A percentile compares a stretch with the other conserved stretches of the same genome.
Evolutionary conservation across 176 grass and related monocot species (phyloP).

Genomic region (Hordeum vulgare): MorexV3_pseudomolecules_assembly NC_058520.1:290982562-290983061

Average conservation of each 20-base stretch:
- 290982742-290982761: slow-evolving; percentile 64
- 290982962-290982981: neutral
- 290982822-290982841: slow-evolving; percentile 52
- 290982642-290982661: neutral
- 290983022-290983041: neutral
- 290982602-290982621: slow-evolving; percentile 41
- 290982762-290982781: slow-evolving; percentile 70
- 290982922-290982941: neutral
- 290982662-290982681: slow-evolving; percentile 1
- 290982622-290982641: slow-evolving; percentile 10
- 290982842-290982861: slow-evolving; percentile 51
- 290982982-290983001: neutral
- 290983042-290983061: slow-evolving; percentile 13
- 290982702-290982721: slow-evolving; percentile 98
- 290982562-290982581: slow-evolving; percentile 53
- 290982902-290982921: neutral
- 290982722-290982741: slow-evolving; percentile 98
- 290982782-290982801: slow-evolving; percentile 68
- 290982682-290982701: slow-evolving; percentile 53
- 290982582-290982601: slow-evolving; percentile 22
- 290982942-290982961: neutral
- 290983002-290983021: slow-evolving; percentile 2
- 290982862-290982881: neutral
- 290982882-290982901: neutral
- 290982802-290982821: slow-evolving; percentile 27